Percentiles rank a stretch among this genome's conserved stretches.
Evolutionary conservation across 495 filamentous ascomycete genomes (phyloP).

Genomic region (Pyronema omphalodes): DNA sequence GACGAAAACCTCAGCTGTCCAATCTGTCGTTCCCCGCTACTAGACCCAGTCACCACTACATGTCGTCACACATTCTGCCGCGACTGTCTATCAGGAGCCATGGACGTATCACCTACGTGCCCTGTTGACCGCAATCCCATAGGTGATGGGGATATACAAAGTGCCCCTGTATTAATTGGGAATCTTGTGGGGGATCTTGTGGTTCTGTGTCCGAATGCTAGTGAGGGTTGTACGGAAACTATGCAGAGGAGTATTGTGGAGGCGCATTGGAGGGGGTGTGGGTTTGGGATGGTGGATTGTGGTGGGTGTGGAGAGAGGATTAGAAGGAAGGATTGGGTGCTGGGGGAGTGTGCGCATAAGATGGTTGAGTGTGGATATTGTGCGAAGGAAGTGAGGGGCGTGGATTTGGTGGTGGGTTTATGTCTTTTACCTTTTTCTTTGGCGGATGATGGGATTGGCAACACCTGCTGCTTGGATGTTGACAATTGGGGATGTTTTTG

Average conservation of each 20-base stretch:
- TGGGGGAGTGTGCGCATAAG: constrained; percentile 38
- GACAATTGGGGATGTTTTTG: too few species aligned
- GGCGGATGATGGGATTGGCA: too few species aligned
- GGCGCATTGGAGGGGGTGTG: constrained; percentile 46
- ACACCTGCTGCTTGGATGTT: too few species aligned
- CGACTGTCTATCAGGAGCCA: constrained; percentile 38
- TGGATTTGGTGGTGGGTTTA: too few species aligned
- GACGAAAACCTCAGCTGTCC: constrained; percentile 52
- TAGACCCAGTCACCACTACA: constrained; percentile 39
- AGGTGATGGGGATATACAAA: constrained; percentile 12
- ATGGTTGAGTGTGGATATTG: constrained; percentile 37
- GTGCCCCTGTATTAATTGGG: constrained; percentile 22
- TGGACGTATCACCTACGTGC: constrained; percentile 28
- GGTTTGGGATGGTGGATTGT: constrained; percentile 38
- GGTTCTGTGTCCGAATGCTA: constrained; percentile 42
- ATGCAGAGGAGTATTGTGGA: constrained; percentile 39
- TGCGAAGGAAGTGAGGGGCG: constrained; percentile 10
- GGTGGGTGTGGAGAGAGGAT: constrained; percentile 35
- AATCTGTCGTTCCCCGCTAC: constrained; percentile 51
- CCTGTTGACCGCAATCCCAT: constrained; percentile 24
- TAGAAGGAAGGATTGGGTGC: constrained; percentile 28
- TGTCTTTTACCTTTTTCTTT: too few species aligned
- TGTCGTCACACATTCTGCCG: constrained; percentile 55
- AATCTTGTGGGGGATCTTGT: constrained; percentile 43
- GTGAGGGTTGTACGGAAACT: constrained; percentile 37